Base-by-base conservation (phyloP, 2,329 filamentous ascomycete genomes). In the Ceratocystis cubensis region DNA sequence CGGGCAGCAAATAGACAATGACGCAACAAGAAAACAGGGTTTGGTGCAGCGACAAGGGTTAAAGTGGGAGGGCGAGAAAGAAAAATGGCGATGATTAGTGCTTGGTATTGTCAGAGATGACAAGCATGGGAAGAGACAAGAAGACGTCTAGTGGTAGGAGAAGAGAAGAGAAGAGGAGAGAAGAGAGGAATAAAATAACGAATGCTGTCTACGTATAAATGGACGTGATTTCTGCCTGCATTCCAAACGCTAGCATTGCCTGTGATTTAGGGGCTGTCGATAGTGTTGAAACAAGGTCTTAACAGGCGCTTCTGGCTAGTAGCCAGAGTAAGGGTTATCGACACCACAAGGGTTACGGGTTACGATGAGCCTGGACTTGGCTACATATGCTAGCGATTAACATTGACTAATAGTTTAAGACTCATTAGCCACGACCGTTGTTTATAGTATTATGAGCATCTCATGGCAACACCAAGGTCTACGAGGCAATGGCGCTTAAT, bases 21-120 rank as follows among this genome's bases (percentile, higher is more conserved):
- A 63, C 61, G 61, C 61, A 63, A 22, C 61, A 53, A 25, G 71
- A 66, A 13, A 13, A 53, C 48, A 59, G 56, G 56, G 56, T 37
- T 7, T 4, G 56, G 13, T 59, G 63, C 75, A 73, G 66, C 22
- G 37, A 41, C 37, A 41, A 59, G 56, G 56, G 56, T 59, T 59
- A 59, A n/a, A 37, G 30, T 13, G 56, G 28, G 17, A 33, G 15
- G 53, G n/a, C 5, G 15, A 59, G 15, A 25, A 20, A 53, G 48
- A 53, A 30, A 3, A 25, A 5, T n/a, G 17, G 17, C 22, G 53
- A 37, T 59, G 28, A 10, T 28, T 50, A 3, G 73, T 75, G 69
- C 76, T 75, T 56, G 77, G 76, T 71, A 80, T 80, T 69, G 76
- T 73, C 61, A 75, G 73, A 71, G 72, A 75, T 77, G 41, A 6